Conservation (phyloP, 1,284 basidiomycete genomes). For the Chalciporus sp. region DNA sequence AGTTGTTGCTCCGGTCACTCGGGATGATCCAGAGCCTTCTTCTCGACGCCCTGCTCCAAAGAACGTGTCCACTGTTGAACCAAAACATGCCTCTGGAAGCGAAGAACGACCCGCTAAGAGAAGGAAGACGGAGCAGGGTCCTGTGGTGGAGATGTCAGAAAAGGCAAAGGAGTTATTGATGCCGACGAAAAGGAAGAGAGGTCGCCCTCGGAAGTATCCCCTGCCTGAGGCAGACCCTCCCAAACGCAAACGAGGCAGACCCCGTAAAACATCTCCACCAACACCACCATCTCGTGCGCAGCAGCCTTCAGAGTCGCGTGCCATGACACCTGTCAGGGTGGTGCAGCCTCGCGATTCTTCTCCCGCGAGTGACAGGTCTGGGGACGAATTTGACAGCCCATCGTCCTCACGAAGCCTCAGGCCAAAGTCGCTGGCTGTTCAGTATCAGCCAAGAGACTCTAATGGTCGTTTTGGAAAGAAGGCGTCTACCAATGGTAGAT, state of each 20-base stretch:
- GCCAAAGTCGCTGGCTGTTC: constrained; percentile 50
- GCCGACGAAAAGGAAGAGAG: constrained; percentile 37
- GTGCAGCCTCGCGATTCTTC: constrained; percentile 19
- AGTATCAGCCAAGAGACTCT: constrained; percentile 49
- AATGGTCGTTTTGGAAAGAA: constrained; percentile 57
- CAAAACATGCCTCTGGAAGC: constrained; percentile 51
- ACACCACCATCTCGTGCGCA: constrained; percentile 7
- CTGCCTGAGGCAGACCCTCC: constrained; percentile 32
- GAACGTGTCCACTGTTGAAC: constrained; percentile 50
- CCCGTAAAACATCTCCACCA: constrained; percentile 34
- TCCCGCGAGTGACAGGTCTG: constrained; percentile 25
- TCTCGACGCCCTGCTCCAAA: constrained; percentile 52
- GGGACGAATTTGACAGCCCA: constrained; percentile 27
- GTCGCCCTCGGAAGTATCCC: constrained; percentile 40
- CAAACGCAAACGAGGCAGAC: constrained; percentile 40
- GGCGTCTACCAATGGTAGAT: constrained; percentile 51
- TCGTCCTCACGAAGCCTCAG: constrained; percentile 34
- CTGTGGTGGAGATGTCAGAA: constrained; percentile 39
- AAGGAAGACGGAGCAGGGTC: constrained; percentile 41
- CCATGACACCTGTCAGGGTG: constrained; percentile 16
- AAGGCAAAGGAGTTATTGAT: constrained; percentile 38
- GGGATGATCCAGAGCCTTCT: constrained; percentile 51
- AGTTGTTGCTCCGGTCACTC: constrained; percentile 47
- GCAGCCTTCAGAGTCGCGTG: constrained; percentile 14
- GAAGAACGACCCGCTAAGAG: constrained; percentile 48